These are phyloP conservation scores for Microbotryum silenes-acaulis DNA, from an alignment of 1,284 basidiomycete genomes.

Conservation along the genomic window DNA sequence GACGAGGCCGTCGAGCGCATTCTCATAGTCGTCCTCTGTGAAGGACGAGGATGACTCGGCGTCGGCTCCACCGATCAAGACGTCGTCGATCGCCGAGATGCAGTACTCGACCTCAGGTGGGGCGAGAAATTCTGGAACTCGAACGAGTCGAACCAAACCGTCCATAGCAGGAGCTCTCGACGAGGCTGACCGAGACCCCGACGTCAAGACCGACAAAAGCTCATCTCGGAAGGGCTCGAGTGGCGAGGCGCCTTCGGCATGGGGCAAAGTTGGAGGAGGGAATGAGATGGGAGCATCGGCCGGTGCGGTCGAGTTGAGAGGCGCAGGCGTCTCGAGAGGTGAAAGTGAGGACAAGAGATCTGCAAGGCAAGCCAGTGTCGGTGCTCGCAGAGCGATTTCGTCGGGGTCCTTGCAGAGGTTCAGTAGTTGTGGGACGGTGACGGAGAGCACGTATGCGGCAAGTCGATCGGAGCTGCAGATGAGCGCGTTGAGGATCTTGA, in stretches of 20 bases:
- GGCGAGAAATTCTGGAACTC: constrained; percentile 55
- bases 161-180: constrained; percentile 49
- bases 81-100: constrained; percentile 65
- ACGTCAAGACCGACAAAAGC: constrained; percentile 57
- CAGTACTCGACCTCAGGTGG: constrained; percentile 69
- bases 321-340: constrained; percentile 41
- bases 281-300: neutral
- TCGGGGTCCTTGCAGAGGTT: constrained; percentile 67
- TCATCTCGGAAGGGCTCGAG: constrained; percentile 66
- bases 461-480: constrained; percentile 53
- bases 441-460: constrained; percentile 57
- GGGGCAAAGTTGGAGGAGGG: constrained; percentile 6
- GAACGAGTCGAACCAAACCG: constrained; percentile 57
- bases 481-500: constrained; percentile 68
- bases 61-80: constrained; percentile 51
- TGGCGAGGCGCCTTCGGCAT: constrained; percentile 39
- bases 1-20: constrained; percentile 60
- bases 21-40: constrained; percentile 49
- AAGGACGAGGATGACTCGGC: constrained; percentile 30
- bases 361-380: constrained; percentile 45
- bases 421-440: constrained; percentile 64
- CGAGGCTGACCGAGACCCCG: constrained; percentile 39
- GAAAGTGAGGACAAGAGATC: constrained; percentile 6
- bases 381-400: constrained; percentile 58
- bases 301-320: constrained; percentile 11